Evolutionary conservation across 164 flowering plant genomes (phyloP).

Genomic region (Umbellularia californica): DNA sequence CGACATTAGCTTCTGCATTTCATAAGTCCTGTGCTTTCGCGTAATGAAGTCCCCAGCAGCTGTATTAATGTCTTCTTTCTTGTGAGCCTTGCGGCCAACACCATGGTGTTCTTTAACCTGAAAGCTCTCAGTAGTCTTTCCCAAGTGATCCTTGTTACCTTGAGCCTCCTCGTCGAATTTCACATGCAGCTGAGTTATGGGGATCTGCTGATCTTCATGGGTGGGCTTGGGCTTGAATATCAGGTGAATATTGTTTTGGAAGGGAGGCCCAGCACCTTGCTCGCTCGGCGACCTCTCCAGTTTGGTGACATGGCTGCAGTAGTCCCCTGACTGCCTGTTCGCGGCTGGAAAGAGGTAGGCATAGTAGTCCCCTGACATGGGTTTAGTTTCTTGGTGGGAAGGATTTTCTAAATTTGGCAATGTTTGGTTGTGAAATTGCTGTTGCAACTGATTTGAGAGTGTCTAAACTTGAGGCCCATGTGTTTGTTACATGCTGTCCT

Average conservation of each 20-base stretch:
- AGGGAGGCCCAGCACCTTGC: slow-evolving; percentile 26
- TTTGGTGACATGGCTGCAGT: slow-evolving; percentile 19
- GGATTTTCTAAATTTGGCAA: background rate
- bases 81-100: background rate
- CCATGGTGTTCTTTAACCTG: slow-evolving; percentile 6
- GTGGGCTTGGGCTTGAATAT: background rate
- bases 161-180: background rate
- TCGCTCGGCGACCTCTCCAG: slow-evolving; percentile 24
- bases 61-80: slow-evolving; percentile 5
- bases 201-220: background rate
- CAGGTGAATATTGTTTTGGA: slow-evolving; percentile 22
- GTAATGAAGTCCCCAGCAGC: slow-evolving; percentile 14
- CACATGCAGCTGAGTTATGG: background rate
- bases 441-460: too few relatives aligned
- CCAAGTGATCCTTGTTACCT: background rate
- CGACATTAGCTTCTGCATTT: slow-evolving; percentile 10
- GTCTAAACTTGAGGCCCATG: background rate
- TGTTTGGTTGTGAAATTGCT: background rate
- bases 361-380: slow-evolving; percentile 21
- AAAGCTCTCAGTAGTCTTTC: background rate
- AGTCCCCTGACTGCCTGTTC: slow-evolving; percentile 16
- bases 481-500: background rate
- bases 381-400: background rate
- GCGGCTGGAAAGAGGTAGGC: slow-evolving; percentile 11
- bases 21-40: slow-evolving; percentile 8